Evolutionary conservation across 2,329 filamentous ascomycete species (phyloP), one percentile per base, ranked within the genome.

Genomic region (Hirsutella rhossiliensis): DNA sequence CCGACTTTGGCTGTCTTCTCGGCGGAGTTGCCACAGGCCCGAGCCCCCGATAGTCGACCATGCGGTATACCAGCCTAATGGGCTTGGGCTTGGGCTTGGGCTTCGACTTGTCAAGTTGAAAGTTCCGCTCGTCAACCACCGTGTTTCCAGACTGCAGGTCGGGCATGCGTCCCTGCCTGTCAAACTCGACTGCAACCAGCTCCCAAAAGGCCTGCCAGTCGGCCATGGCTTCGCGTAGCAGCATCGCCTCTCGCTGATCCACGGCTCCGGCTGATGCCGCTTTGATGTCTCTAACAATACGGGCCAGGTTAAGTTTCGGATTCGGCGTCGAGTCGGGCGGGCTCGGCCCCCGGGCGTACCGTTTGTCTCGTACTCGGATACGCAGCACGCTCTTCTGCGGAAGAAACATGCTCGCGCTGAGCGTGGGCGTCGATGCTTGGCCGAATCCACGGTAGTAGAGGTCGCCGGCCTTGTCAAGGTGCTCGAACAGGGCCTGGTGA

Each of bases 401-500:
- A 5, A 73, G 54, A 45, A 78, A 72, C 60, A 77, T 67, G 47
- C 65, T 71, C 41, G 74, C 68, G 39, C 69, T 73, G 20, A 76
- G 59, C n/a, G 71, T 75, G 48, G 74, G 71, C 11, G 76, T 62
- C 12, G 70, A 67, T 15, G 72, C 66, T 45, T 73, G 69, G 15
- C 64, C 65, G 46, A 68, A 65, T 11, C 66, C 59, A 50, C 67
- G 63, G 45, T 71, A 68, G 50, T 68, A 69, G 50, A 73, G 71
- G 8, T 68, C 67, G 7, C 70, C 72, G 2, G 62, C 53, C 38
- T 55, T 59, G 49, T 76, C 73, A 12, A 78, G 59, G 51, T 69
- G 66, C 27, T 69, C 55, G 47, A 76, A 71, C 44, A 74, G 72
- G 12, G 62, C 59, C 42, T 62, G 59, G 44, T 76, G 69, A 18